Evolutionary conservation across 1,284 basidiomycete species (phyloP), one percentile per base, ranked within the genome.

Genomic region (Meira nashicola): DNA sequence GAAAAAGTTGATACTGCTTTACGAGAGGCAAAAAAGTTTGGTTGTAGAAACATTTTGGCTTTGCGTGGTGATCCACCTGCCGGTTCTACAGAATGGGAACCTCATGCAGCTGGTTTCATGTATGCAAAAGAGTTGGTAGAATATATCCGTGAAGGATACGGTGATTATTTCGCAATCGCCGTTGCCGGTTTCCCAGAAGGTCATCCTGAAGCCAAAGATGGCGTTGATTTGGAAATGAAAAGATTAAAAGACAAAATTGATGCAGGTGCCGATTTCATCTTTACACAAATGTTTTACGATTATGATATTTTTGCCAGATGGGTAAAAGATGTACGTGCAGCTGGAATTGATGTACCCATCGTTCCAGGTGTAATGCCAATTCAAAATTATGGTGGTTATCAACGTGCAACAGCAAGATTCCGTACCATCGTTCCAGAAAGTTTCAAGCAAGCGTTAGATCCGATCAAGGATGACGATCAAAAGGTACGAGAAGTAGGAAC

Each of bases 211-310:
- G 72, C 79, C 48, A 71, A 75, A 55, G 74, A 80, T 8, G 79
- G 78, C 1, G 54, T 69, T 8, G 79, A 82, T 33, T 63, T 75
- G 44, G 94, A 98, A 80, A 86, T 97, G 80, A 80, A 85, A 63
- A 92, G 85, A 79, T 83, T 98, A 67, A 92, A 90, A 80, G 85
- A 87, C 67, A 94, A 94, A 80, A 82, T 91, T 67, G 89, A 92
- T 63, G 88, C 86, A 15, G 91, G 92, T 50, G 89, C 87, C 60
- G 84, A 86, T 79, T 90, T 93, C 80, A 92, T 94, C 78, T 91
- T 94, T 81, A 94, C 91, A 0, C 91, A 94, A 80, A 91, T 94
- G 87, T 94, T 94, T 81, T 94, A 92, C 81, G 91, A 94, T 74
- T 86, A 87, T 56, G 85, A 92, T 53, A 76, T 90, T 66, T 94